Base-by-base conservation (phyloP, 768 basidiomycete species). In the Cystobasidium ongulense region DNA sequence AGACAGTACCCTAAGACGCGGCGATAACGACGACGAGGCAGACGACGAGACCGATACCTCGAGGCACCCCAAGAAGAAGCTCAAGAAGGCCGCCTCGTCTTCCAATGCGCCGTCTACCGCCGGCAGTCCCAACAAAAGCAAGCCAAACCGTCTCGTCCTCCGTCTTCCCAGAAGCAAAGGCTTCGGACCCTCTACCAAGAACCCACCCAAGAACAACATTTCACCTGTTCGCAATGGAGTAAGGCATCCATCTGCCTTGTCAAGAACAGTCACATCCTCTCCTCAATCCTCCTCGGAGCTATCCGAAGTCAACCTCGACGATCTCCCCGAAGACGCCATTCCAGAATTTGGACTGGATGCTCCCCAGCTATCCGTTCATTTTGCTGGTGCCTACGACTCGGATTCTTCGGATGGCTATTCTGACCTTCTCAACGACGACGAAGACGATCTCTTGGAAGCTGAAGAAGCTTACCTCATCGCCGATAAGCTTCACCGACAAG, bases 381-480 rank as follows among this genome's bases (percentile, higher is more conserved):
- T 27, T 13, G 57, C 57, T 29, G 57, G 57, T 27, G 5, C n/a
- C 21, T 59, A 59, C 33, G 57, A 59, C 23, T 71, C 68, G 5
- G 63, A 64, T 7, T 64, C 63, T 29, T 67, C 65, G 3, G 46
- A 67, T 67, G 65, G 46, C 7, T 67, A 46, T 29, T 67, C 65
- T 4, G 65, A 67, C 25, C 43, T 67, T 23, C n/a, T 31, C 23
- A 35, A 71, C 35, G 68, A 57, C n/a, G 53, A 71, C 43, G 52
- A 33, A 36, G 68, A 71, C 54, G 54, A 71, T n/a, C 25, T 59
- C 21, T 59, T 36, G 25, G 68, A 59, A 27, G 50, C 52, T 7
- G 68, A 71, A n/a, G 68, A 71, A 46, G 63, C 63, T 5, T 64
- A 39, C 23, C 63, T 64, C 36, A 64, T 64, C 41, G 63, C 63